phyloP scores from a whole-genome alignment of 306 rosid genomes.

The Rosa rugosa region DNA sequence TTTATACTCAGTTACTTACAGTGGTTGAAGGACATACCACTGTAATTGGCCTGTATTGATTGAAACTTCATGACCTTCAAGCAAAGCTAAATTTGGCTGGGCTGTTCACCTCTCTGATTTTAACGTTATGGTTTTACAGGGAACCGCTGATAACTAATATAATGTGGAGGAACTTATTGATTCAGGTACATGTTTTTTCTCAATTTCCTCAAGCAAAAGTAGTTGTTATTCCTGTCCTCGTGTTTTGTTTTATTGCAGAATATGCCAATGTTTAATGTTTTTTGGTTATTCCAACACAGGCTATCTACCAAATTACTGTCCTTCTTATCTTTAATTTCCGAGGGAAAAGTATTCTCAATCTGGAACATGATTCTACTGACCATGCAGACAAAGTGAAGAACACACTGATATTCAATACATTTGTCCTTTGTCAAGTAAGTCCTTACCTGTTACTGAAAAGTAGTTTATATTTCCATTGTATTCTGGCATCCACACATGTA shows the following conservation, averaged over 20 bases:
- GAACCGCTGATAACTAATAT: conserved; percentile 89
- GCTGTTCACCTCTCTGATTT: conserved; percentile 8
- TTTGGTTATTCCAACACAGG: conserved; percentile 41
- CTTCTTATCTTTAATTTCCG: conserved; percentile 70
- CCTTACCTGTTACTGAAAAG: neutral
- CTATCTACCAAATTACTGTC: conserved; percentile 74
- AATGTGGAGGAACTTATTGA: conserved; percentile 91
- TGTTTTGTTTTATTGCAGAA: neutral
- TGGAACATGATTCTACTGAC: conserved; percentile 17
- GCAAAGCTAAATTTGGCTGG: neutral
- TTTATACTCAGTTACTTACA: neutral
- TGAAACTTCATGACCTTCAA: neutral
- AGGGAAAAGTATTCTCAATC: conserved; percentile 54
- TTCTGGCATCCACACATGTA: neutral
- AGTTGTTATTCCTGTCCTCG: neutral
- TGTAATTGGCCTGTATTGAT: neutral
- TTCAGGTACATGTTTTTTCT: conserved; percentile 54
- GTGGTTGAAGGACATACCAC: neutral
- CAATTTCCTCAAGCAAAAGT: too few species aligned
- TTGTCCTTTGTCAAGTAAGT: conserved; percentile 93
- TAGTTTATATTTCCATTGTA: neutral
- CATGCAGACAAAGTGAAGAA: conserved; percentile 65
- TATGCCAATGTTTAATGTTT: neutral
- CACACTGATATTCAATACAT: conserved; percentile 86
- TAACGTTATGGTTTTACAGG: conserved; percentile 38